Base-by-base conservation (phyloP, 306 rosid genomes). In the Quercus glauca region DNA sequence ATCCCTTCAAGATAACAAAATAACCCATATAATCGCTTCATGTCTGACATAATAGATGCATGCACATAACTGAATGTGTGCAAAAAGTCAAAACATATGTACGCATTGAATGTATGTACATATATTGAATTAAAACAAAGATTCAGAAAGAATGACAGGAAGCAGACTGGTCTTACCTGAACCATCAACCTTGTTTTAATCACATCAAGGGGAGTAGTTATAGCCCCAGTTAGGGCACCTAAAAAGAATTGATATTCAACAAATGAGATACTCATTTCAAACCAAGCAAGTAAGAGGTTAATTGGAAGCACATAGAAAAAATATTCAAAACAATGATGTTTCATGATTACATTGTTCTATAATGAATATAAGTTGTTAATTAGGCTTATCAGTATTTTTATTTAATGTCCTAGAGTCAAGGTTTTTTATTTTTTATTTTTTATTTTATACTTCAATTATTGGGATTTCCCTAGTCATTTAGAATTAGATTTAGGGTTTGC, bases 161-260 rank as follows among this genome's bases (percentile, higher is more conserved):
- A 80, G 65, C 58, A 57, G 20, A 76, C 71, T 78, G 74, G 60
- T 59, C 84, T 75, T 82, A 92, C 97, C 92, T 91, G 99, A 87
- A 92, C 80, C 99, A 92, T 94, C 58, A 94, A 77, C 86, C 97
- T 87, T 45, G 99, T 94, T 88, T 94, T 94, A 71, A 94, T 92
- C 77, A 94, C 99, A 83, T 91, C 99, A 72, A 94, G 99, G 19
- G 99, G 99, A 19, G 97, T 92, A 33, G 97, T 92, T 83, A 91
- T 84, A 65, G 97, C 99, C 81, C 97, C 99, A 71, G 99, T 94
- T 81, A 91, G 79, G 73, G 97, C 99, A 71, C 99, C 99, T 94
- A 84, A 41, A 76, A 73, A 76, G 74, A 74, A 73, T 68, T 23
- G 49, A 52, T 58, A 60, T 51, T 74, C 11, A 75, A 73, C 33